Base-by-base conservation (phyloP, 1,139 yeast genomes). In the Taphrina populina region DNA sequence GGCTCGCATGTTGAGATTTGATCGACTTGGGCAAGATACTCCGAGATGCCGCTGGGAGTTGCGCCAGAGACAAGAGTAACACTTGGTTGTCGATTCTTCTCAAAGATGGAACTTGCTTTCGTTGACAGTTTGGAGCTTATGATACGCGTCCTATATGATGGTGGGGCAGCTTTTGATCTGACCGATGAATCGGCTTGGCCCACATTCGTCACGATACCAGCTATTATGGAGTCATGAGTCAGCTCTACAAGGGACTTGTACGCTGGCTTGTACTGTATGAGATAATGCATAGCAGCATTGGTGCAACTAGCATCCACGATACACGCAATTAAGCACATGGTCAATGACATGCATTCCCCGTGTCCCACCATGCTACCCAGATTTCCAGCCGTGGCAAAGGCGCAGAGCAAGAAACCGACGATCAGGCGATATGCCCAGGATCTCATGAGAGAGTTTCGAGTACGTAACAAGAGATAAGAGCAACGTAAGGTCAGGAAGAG, bases 1-100 rank as follows among this genome's bases (percentile, higher is more conserved):
- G 29, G 13, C 2, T 20, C 17, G 19, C 13, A 27, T 8, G 10
- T 27, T 10, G 43, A 37, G 2, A 37, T 29, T 4, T 37, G 43
- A 2, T 27, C 21, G 2, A 37, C 43, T 4, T 37, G 43, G 2
- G 43, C 21, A 8, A 37, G 43, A 13, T 37, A 37, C 24, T 27
- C 43, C 8, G 43, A 20, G 13, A 37, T 37, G 2, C 43, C 43
- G 3, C 13, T 29, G 2, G 43, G 15, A n/a, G 43, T 37, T 11
- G 43, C 43, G 1, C 43, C 43, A 6, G 43, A 37, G 5, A 20
- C 43, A 19, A 37, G 43, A 5, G 43, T 21, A 2, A 37, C 43
- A 23, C 29, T 37, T 13, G 19, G 29, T 4, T 21, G 43, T 10
- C 29, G n/a, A 13, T 21, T 13, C 17, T 23, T 37, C 13, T 10